Evolutionary conservation across 192 early-diverging fungal genomes (phyloP).

Genomic region (Bifiguratus adelaidae): DNA sequence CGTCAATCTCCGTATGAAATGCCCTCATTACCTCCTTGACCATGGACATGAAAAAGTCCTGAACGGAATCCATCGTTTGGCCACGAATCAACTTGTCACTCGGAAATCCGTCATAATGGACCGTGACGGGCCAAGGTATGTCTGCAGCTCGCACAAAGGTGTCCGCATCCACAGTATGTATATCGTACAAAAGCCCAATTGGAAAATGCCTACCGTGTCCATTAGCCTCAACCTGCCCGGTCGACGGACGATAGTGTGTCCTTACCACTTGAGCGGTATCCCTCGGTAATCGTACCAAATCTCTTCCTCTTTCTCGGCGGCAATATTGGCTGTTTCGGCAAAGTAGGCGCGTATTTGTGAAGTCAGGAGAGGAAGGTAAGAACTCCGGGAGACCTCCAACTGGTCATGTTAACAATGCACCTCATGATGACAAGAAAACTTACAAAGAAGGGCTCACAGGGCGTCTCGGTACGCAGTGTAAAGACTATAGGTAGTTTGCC

Average conservation of each 20-base stretch:
- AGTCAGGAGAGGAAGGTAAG: conserved; percentile 49
- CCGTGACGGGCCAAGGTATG: conserved; percentile 67
- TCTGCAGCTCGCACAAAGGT: conserved; percentile 11
- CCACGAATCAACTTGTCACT: conserved; percentile 46
- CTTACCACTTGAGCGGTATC: conserved; percentile 67
- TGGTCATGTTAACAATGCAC: conserved; percentile 1
- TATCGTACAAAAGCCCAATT: conserved; percentile 74
- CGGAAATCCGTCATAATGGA: conserved; percentile 72
- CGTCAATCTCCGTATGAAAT: background rate
- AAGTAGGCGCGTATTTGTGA: conserved; percentile 35
- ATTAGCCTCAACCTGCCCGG: background rate
- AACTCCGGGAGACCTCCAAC: conserved; percentile 44
- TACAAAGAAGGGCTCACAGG: conserved; percentile 22
- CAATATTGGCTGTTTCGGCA: conserved; percentile 23
- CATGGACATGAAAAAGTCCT: conserved; percentile 80
- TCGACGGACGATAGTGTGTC: background rate
- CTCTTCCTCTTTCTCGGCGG: conserved; percentile 34
- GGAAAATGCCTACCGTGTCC: conserved; percentile 65
- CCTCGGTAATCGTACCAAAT: conserved; percentile 69
- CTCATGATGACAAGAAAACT: conserved; percentile 1
- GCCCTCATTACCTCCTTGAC: conserved; percentile 58
- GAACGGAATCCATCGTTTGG: conserved; percentile 41
- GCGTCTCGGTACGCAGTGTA: conserved; percentile 7
- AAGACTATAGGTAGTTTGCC: conserved; percentile 17
- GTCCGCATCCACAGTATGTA: conserved; percentile 27